Evolutionary conservation across 768 basidiomycete species (phyloP).

Genomic region (Fomitopsis pulvina): DNA sequence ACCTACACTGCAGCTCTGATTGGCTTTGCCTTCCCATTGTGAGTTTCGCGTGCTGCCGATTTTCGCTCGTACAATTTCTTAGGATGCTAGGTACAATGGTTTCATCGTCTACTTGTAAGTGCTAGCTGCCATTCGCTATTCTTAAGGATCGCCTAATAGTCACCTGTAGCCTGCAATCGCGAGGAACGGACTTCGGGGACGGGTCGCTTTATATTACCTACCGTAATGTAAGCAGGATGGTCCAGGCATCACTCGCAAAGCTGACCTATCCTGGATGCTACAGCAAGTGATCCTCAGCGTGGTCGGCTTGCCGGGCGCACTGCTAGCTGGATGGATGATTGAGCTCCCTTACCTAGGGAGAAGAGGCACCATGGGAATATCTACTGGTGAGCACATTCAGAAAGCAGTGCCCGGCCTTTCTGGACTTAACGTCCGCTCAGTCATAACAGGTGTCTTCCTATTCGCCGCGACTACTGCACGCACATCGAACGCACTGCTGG

Average conservation of each 20-base stretch:
- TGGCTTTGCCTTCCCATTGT: conserved; percentile 71
- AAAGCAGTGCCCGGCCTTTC: too few species aligned
- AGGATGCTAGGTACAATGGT: conserved; percentile 35
- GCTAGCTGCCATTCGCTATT: background rate
- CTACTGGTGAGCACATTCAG: conserved; percentile 33
- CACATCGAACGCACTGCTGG: conserved; percentile 43
- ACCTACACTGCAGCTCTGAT: conserved; percentile 37
- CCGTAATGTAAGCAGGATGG: conserved; percentile 44
- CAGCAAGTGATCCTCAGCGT: conserved; percentile 53
- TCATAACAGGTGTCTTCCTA: conserved; percentile 51
- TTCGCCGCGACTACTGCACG: conserved; percentile 51
- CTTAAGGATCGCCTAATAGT: background rate
- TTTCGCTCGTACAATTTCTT: background rate
- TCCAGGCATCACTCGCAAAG: background rate
- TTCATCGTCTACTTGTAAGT: conserved; percentile 49
- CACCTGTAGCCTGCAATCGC: conserved; percentile 43
- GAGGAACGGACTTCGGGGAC: conserved; percentile 66
- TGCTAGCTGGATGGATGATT: conserved; percentile 48
- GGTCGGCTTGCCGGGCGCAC: conserved; percentile 50
- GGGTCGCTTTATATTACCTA: conserved; percentile 66
- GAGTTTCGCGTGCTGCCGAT: conserved; percentile 14
- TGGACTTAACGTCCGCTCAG: conserved; percentile 14
- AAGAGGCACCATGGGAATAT: conserved; percentile 45
- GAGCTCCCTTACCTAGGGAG: conserved; percentile 46
- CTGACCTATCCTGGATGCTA: background rate